Conservation (phyloP, 2,329 filamentous ascomycete genomes). For the Pseudogymnoascus sp. region DNA sequence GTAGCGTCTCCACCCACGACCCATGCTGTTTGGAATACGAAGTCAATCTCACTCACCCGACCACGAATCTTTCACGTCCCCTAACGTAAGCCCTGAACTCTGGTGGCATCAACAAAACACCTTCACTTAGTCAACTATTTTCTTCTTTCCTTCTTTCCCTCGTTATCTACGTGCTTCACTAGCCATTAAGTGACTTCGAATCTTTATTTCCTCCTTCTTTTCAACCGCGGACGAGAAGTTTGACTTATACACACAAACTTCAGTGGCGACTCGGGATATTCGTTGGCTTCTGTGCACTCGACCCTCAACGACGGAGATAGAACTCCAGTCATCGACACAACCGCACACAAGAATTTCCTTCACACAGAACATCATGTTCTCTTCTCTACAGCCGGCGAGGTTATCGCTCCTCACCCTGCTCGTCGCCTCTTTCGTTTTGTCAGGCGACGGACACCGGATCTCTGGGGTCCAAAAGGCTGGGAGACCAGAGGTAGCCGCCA, state of each 20-base stretch:
- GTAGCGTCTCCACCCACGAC: background rate
- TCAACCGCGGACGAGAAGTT: background rate
- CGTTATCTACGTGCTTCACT: background rate
- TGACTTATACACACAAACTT: background rate
- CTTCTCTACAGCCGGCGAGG: background rate
- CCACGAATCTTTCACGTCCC: slow-evolving; percentile 7
- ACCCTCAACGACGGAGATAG: background rate
- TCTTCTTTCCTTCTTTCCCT: background rate
- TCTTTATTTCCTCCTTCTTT: background rate
- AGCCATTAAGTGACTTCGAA: background rate
- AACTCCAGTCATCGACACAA: background rate
- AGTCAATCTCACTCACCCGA: background rate
- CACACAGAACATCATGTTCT: background rate
- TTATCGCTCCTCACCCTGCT: background rate
- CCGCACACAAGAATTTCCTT: background rate
- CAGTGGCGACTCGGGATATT: background rate
- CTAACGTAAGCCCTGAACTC: background rate
- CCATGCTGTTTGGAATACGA: slow-evolving; percentile 6
- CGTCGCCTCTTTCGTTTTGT: background rate
- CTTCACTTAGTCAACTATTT: background rate
- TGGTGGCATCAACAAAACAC: slow-evolving; percentile 4
- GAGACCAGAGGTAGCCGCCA: background rate
- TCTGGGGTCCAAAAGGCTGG: background rate
- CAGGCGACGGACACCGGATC: background rate
- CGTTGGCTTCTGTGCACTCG: background rate